A percentile compares a stretch with the other conserved stretches of the same genome.
phyloP scores from a whole-genome alignment of 2,329 filamentous ascomycete species.

The Pestalotiopsis sp. region DNA sequence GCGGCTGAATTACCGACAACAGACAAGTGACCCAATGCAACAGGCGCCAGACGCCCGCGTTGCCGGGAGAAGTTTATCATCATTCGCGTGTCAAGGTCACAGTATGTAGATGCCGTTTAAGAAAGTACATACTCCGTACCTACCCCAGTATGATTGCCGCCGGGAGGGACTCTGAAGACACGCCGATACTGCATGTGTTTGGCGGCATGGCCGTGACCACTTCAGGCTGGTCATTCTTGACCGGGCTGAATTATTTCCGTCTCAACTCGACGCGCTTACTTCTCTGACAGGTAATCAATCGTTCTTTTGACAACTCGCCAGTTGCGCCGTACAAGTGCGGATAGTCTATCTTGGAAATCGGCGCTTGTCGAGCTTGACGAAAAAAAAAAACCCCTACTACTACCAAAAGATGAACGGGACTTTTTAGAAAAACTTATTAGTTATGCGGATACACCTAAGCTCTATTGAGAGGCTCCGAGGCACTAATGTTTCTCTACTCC shows the following conservation, averaged over 20 bases:
- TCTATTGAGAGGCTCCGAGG: neutral
- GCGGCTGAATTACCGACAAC: neutral
- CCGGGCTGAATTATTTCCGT: neutral
- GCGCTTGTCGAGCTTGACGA: neutral
- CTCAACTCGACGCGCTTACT: neutral
- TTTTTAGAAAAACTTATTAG: neutral
- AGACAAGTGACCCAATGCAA: neutral
- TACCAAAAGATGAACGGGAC: neutral
- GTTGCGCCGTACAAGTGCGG: neutral
- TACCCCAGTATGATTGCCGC: neutral
- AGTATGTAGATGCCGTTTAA: neutral
- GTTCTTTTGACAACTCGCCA: neutral
- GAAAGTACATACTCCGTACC: neutral
- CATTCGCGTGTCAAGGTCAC: neutral
- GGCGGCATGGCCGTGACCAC: neutral
- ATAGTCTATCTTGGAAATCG: neutral
- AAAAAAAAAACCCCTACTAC: neutral
- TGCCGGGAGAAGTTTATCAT: neutral
- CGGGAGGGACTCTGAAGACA: neutral
- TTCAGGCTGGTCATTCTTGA: neutral
- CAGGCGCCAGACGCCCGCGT: neutral
- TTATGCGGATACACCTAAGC: neutral
- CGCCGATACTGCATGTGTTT: neutral
- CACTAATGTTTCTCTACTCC: neutral
- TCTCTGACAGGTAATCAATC: neutral